Conservation (phyloP, 202 grass and related monocot species). For the Panicum hallii region DNA sequence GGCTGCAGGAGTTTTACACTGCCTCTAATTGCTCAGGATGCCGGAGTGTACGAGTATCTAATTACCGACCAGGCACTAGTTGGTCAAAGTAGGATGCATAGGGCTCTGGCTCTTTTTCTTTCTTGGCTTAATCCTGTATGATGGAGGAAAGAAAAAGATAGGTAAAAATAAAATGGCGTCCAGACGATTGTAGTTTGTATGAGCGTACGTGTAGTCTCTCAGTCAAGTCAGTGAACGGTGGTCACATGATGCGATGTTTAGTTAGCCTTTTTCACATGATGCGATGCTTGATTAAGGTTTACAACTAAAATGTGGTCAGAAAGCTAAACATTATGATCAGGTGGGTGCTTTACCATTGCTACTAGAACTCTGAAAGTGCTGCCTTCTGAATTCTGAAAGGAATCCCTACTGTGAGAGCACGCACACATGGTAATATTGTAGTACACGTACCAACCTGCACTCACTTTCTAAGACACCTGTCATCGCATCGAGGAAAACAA, state of each 20-base stretch:
- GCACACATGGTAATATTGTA: neutral
- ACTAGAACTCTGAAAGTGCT: neutral
- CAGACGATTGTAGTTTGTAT: neutral
- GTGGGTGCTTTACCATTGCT: neutral
- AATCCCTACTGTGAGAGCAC: neutral
- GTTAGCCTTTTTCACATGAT: too few relatives aligned
- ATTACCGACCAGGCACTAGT: slow-evolving; percentile 20
- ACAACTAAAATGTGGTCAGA: neutral
- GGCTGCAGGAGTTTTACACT: neutral
- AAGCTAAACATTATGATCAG: neutral
- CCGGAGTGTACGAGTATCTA: slow-evolving; percentile 1
- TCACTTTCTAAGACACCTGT: slow-evolving; percentile 5
- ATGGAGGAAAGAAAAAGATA: neutral
- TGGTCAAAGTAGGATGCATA: slow-evolving; percentile 39
- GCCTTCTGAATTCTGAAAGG: neutral
- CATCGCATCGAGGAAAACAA: neutral
- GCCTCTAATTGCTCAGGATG: neutral
- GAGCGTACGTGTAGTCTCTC: neutral
- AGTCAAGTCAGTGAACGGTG: neutral
- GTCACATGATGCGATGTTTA: neutral
- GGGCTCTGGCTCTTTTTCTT: neutral
- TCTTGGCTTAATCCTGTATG: neutral
- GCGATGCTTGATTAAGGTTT: neutral
- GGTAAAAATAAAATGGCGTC: slow-evolving; percentile 11
- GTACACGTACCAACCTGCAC: neutral